Evolutionary conservation across 2,329 filamentous ascomycete species (phyloP).

Genomic region (Talaromyces funiculosus): DNA sequence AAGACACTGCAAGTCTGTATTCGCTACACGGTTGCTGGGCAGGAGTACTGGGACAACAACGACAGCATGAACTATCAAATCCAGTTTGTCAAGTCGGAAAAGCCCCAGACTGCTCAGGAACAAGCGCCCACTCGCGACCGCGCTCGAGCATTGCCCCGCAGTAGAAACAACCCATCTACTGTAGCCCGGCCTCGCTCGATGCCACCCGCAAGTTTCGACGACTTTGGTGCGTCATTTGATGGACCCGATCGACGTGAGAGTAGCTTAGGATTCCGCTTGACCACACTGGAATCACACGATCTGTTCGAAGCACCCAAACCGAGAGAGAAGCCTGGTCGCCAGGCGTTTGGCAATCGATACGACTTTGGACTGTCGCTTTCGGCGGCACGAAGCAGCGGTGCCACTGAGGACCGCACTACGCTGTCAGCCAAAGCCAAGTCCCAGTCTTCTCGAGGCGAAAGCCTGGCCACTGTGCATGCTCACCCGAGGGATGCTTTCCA

Average conservation of each 20-base stretch:
- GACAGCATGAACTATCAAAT: conserved; percentile 80
- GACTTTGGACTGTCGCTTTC: conserved; percentile 90
- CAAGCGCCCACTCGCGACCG: conserved; percentile 46
- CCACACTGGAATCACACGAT: conserved; percentile 61
- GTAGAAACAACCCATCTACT: conserved; percentile 53
- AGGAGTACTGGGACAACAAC: conserved; percentile 97
- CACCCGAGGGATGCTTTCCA: conserved; percentile 29
- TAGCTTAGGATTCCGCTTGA: conserved; percentile 64
- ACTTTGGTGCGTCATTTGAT: conserved; percentile 61
- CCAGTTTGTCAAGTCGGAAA: conserved; percentile 77
- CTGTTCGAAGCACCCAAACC: conserved; percentile 53
- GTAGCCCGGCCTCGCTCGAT: conserved; percentile 46
- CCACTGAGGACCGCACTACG: conserved; percentile 59
- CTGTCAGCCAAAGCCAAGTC: conserved; percentile 51
- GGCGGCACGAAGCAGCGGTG: conserved; percentile 64
- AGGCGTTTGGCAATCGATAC: conserved; percentile 86
- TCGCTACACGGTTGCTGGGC: conserved; percentile 75
- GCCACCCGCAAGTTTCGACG: conserved; percentile 55
- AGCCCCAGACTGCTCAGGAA: conserved; percentile 46
- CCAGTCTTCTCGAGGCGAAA: conserved; percentile 14
- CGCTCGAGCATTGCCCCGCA: conserved; percentile 58
- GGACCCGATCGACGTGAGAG: conserved; percentile 58
- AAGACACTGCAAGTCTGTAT: conserved; percentile 93
- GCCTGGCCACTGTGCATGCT: conserved; percentile 15
- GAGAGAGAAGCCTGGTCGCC: conserved; percentile 49